Base-by-base conservation (phyloP, 208 protist genomes). In the Leishmania amazonensis region DNA sequence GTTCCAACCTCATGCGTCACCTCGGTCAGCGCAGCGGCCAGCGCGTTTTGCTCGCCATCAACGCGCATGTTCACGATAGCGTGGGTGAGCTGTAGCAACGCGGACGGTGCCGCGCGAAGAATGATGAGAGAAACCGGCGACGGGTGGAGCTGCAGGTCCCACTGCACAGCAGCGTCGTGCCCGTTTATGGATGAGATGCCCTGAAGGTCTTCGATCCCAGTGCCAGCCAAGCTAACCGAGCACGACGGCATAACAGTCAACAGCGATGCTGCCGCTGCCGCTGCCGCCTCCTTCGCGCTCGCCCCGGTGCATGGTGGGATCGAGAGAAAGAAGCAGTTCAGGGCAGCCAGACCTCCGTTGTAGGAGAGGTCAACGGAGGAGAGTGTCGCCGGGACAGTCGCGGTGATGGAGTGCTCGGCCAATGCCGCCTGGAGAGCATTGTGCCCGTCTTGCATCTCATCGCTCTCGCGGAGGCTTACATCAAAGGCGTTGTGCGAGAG, bases 401-500 rank as follows among this genome's bases (percentile, higher is more conserved):
- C 67, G 31, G 64, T 65, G 28, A 67, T 47, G 11, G 80, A 72
- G 60, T 49, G 45, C 40, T 15, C n/a, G 31, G 74, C 15, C 67
- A 72, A 62, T 35, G 51, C 42, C 4, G 19, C 42, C 42, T 53
- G 40, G 2, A 74, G 68, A 54, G 68, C 68, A 47, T 17, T 51
- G 21, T 35, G 90, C 9, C 72, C 49, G 11, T 75, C 85, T 57
- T 96, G 90, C 81, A 93, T 89, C 28, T 76, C 70, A 60, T 95
- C 89, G 68, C 87, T 93, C 58, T 93, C 90, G 19, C 78, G 84
- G n/a, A 91, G 76, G 28, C 76, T 92, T 11, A 87, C 76, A 21
- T 68, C 51, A 2, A 97, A 81, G 64, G 82, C 80, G 80, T 97
- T 97, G 81, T 96, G 86, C 9, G 90, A 91, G 5, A 96, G 62